Conservation (phyloP, 805 yeast species). For the Candida arabinofermentans region DNA sequence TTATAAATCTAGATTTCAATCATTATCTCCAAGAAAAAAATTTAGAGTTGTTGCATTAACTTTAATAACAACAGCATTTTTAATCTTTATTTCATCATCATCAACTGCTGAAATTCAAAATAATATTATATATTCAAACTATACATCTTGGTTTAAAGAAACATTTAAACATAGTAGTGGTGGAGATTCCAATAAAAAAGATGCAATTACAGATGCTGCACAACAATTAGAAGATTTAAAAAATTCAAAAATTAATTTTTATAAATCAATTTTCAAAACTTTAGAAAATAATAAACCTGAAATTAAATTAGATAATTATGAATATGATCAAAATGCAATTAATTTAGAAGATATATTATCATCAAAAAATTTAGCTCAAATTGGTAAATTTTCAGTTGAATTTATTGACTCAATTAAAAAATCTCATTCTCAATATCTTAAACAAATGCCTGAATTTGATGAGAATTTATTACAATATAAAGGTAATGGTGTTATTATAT, state of each 20-base stretch:
- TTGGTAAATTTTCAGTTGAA: conserved; percentile 16
- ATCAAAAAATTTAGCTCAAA: conserved; percentile 6
- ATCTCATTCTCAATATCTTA: conserved; percentile 31
- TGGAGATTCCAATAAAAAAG: not conserved
- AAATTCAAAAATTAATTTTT: conserved; percentile 17
- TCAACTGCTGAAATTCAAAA: conserved; percentile 13
- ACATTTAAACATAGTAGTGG: not conserved
- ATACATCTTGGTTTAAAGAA: conserved; percentile 22
- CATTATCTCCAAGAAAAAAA: conserved; percentile 11
- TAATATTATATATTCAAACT: conserved; percentile 19
- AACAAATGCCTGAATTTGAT: conserved; percentile 36
- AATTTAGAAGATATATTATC: conserved; percentile 5
- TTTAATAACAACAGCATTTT: conserved; percentile 2
- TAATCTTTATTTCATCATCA: conserved; percentile 10
- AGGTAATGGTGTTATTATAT: conserved; percentile 61
- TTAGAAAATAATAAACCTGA: conserved; percentile 20
- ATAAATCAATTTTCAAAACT: conserved; percentile 17
- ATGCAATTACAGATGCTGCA: conserved; percentile 4
- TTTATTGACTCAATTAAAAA: conserved; percentile 28
- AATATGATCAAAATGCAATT: conserved; percentile 9
- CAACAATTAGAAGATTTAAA: conserved; percentile 9
- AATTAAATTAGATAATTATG: conserved; percentile 14
- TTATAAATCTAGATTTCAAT: conserved; percentile 14
- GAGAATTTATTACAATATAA: conserved; percentile 29
- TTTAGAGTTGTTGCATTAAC: conserved; percentile 7